Percentiles rank a stretch among this genome's conserved stretches.
These are phyloP conservation scores for Scopulariopsis brevicaulis DNA, from an alignment of 2,329 filamentous ascomycete genomes.

Conservation along the genomic window DNA sequence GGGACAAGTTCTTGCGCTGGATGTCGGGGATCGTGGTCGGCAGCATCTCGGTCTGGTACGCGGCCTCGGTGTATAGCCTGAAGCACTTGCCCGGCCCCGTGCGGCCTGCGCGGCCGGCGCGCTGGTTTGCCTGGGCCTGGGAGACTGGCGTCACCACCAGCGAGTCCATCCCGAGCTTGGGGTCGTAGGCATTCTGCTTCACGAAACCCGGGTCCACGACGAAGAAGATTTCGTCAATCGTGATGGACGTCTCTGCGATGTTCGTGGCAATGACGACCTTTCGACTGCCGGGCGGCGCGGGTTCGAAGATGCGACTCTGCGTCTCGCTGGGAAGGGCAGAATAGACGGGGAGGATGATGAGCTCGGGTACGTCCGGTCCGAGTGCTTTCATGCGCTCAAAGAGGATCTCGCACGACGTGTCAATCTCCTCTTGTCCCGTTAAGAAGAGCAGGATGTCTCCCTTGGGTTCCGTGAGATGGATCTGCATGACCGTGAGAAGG, in stretches of 20 bases:
- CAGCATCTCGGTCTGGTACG: conserved; percentile 93
- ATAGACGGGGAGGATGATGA: conserved; percentile 93
- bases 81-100: conserved; percentile 96
- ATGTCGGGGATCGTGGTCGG: conserved; percentile 95
- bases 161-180: conserved; percentile 95
- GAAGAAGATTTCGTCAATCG: conserved; percentile 95
- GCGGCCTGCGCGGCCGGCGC: conserved; percentile 82
- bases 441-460: conserved; percentile 96
- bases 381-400: conserved; percentile 94
- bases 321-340: conserved; percentile 87
- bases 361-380: conserved; percentile 79
- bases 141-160: conserved; percentile 93
- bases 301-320: conserved; percentile 90
- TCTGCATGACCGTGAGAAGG: conserved; percentile 96
- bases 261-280: conserved; percentile 98
- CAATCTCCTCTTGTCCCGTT: conserved; percentile 96
- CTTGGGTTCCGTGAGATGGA: conserved; percentile 82
- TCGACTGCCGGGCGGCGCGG: conserved; percentile 70
- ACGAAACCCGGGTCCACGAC: conserved; percentile 96
- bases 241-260: conserved; percentile 95
- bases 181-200: conserved; percentile 94
- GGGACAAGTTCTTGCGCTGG: conserved; percentile 82
- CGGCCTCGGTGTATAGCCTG: conserved; percentile 86
- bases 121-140: conserved; percentile 90
- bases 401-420: conserved; percentile 84